Base-by-base conservation (phyloP, 495 filamentous ascomycete genomes). In the Aspergillus homomorphus region DNA sequence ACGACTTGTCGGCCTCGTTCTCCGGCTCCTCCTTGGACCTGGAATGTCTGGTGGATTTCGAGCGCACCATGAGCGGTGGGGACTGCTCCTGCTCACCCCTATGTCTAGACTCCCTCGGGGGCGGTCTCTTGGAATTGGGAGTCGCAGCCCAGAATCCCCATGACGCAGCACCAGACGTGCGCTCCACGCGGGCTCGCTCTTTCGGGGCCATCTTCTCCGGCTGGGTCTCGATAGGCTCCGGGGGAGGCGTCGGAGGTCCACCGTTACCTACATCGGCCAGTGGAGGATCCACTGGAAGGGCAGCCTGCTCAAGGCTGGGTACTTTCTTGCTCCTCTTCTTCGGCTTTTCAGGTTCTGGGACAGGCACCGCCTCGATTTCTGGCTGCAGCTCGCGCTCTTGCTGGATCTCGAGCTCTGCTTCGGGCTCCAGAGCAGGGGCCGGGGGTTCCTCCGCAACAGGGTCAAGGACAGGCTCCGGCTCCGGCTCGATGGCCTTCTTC, bases 61-160 rank as follows among this genome's bases (percentile, higher is more conserved):
- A 80, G 19, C 82, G 73, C 14, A 49, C 66, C 12, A 80, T 51
- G 19, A 61, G 67, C 5, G 78, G 60, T n/a, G 74, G 57, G 10
- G 67, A 62, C 4, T 58, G 63, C 55, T 58, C 61, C 4, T 58
- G 63, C 55, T 58, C 61, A 50, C 53, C 68, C 65, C 60, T 73
- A 1, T 65, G 59, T 56, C 69, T 73, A 14, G 55, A 57, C 30
- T 79, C 74, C 60, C 76, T 78, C 64, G 80, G 77, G 20, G 63
- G 65, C 15, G 77, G 65, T 61, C 77, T 82, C 57, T 77, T 77
- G n/a, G 80, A 71, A 16, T n/a, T n/a, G n/a, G 83, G 69, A 16
- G 78, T 71, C 6, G 78, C 72, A 48, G 76, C 80, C 80, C 80
- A 86, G 70, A 84, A 81, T 22, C 81, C 83, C 84, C 85, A 87